A percentile compares a stretch with the other conserved stretches of the same genome.
Conservation (phyloP, 345 rosid species). For the Odontarrhena argentea region DNA sequence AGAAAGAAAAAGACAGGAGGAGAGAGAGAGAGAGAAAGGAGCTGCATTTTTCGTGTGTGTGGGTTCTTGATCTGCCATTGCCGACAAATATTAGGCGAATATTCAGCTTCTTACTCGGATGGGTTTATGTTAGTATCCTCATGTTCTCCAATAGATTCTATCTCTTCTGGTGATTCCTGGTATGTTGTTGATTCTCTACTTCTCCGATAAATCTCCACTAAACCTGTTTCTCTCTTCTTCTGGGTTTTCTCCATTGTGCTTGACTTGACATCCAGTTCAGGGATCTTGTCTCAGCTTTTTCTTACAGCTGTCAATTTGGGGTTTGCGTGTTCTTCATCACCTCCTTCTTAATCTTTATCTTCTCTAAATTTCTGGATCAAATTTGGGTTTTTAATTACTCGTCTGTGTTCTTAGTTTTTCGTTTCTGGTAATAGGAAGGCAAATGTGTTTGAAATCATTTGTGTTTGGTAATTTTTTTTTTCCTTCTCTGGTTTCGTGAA, state of each 20-base stretch:
- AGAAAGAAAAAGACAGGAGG: constrained; percentile 36
- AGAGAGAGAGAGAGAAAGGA: constrained; percentile 28
- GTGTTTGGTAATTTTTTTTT: constrained; percentile 21
- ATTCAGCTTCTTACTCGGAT: constrained; percentile 32
- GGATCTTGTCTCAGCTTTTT: constrained; percentile 35
- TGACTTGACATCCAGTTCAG: constrained; percentile 31
- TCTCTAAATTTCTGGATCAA: constrained; percentile 26
- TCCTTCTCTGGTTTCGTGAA: constrained; percentile 1
- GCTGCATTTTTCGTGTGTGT: constrained; percentile 30
- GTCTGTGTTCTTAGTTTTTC: neutral
- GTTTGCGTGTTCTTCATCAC: constrained; percentile 40
- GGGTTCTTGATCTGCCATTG: constrained; percentile 51
- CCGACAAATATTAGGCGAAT: constrained; percentile 37
- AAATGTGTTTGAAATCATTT: constrained; percentile 30
- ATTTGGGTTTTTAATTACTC: constrained; percentile 7
- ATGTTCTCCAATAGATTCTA: constrained; percentile 25
- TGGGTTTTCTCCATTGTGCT: constrained; percentile 34
- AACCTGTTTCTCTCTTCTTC: constrained; percentile 19
- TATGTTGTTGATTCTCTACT: constrained; percentile 39
- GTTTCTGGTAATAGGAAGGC: constrained; percentile 3
- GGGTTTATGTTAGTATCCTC: constrained; percentile 37
- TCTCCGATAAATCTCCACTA: constrained; percentile 35
- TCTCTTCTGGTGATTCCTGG: constrained; percentile 32
- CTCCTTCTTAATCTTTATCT: constrained; percentile 28
- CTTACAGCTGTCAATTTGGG: constrained; percentile 32